Conservation (phyloP, 2,329 filamentous ascomycete species). For the Metarhizium sp. region DNA sequence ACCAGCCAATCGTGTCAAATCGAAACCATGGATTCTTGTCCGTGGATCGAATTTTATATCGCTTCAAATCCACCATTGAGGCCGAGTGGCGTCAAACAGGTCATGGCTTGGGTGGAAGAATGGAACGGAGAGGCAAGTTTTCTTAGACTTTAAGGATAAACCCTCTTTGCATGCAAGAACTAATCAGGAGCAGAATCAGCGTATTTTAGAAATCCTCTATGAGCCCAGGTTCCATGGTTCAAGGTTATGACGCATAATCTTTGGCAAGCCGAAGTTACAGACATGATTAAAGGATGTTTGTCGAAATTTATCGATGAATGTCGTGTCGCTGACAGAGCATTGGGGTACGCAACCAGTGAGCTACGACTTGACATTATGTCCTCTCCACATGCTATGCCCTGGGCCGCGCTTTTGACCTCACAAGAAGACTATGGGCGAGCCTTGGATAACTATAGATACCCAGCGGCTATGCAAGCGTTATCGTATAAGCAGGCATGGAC, state of each 20-base stretch:
- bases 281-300: constrained; percentile 13
- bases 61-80: constrained; percentile 24
- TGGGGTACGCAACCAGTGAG: background rate
- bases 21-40: background rate
- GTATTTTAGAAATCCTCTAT: constrained; percentile 23
- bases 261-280: constrained; percentile 8
- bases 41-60: constrained; percentile 22
- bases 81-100: constrained; percentile 17
- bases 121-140: background rate
- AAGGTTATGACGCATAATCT: constrained; percentile 16
- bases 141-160: background rate
- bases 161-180: background rate
- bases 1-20: background rate
- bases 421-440: background rate
- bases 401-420: background rate
- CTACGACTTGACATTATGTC: background rate
- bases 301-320: constrained; percentile 7
- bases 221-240: constrained; percentile 25
- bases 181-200: constrained; percentile 2
- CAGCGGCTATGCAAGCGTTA: background rate
- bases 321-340: background rate
- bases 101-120: constrained; percentile 11
- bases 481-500: constrained; percentile 1
- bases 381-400: background rate
- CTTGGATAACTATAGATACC: background rate